Percentiles rank a stretch among this genome's conserved stretches.
Evolutionary conservation across 208 protist genomes (phyloP).

Genomic region (Leishmania amazonensis): DNA sequence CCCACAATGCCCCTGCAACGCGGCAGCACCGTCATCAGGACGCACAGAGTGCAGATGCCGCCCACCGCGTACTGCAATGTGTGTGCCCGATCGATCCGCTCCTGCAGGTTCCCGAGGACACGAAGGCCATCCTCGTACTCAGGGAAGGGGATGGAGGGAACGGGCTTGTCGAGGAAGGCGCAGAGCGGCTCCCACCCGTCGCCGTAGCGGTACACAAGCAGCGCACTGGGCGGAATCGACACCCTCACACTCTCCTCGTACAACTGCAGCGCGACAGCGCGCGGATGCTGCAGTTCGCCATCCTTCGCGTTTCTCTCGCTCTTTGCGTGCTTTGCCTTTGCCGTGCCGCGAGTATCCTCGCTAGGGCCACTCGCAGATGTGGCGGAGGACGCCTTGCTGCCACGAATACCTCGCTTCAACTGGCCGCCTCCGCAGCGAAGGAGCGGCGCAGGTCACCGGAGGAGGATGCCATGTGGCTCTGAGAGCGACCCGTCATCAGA

Average conservation of each 20-base stretch:
- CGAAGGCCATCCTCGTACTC: conserved; percentile 61
- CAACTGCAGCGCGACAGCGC: conserved; percentile 44
- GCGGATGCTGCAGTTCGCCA: conserved; percentile 26
- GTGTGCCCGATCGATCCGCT: conserved; percentile 64
- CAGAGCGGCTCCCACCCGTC: conserved; percentile 81
- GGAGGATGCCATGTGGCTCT: conserved; percentile 12
- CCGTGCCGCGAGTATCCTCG: background rate
- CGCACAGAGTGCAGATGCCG: conserved; percentile 11
- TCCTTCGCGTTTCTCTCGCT: background rate
- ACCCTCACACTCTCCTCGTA: conserved; percentile 68
- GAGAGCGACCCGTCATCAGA: background rate
- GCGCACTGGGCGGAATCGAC: conserved; percentile 34
- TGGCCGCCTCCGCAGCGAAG: conserved; percentile 16
- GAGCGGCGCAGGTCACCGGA: conserved; percentile 9
- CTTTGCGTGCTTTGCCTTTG: background rate
- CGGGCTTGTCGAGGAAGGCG: conserved; percentile 62
- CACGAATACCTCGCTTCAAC: background rate
- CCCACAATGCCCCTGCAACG: conserved; percentile 7
- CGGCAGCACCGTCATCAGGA: conserved; percentile 30
- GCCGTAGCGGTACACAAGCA: conserved; percentile 70
- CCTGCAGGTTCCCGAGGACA: conserved; percentile 57
- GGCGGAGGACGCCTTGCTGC: background rate
- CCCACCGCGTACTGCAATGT: conserved; percentile 37
- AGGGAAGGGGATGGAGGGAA: conserved; percentile 62
- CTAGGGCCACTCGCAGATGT: background rate